These are phyloP conservation scores for Fusarium sp. DNA, from an alignment of 2,329 filamentous ascomycete species.

Conservation along the genomic window DNA sequence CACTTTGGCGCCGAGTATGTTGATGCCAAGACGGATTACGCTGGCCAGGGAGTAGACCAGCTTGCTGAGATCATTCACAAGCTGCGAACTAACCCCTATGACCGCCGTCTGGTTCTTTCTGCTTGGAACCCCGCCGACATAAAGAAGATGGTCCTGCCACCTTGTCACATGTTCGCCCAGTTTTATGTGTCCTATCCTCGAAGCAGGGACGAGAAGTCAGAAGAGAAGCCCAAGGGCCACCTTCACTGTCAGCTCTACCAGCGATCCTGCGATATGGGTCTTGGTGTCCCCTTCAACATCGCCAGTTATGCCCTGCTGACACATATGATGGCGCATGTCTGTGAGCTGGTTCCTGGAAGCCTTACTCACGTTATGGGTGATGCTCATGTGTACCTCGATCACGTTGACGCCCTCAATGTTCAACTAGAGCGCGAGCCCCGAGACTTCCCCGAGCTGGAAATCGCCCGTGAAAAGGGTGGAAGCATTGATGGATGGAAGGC, in stretches of 20 bases:
- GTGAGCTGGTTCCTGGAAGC: slow-evolving; percentile 84
- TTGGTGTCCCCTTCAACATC: slow-evolving; percentile 98
- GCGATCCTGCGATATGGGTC: slow-evolving; percentile 94
- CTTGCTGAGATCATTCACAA: slow-evolving; percentile 90
- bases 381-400: slow-evolving; percentile 95
- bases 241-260: slow-evolving; percentile 94
- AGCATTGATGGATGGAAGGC: slow-evolving; percentile 90
- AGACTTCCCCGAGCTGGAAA: slow-evolving; percentile 82
- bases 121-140: slow-evolving; percentile 95
- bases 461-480: slow-evolving; percentile 73
- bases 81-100: slow-evolving; percentile 83
- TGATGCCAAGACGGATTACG: slow-evolving; percentile 83
- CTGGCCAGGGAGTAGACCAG: slow-evolving; percentile 91
- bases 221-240: slow-evolving; percentile 68
- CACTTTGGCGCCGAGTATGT: slow-evolving; percentile 95
- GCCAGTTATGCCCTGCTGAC: slow-evolving; percentile 93
- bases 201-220: slow-evolving; percentile 41
- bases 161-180: slow-evolving; percentile 97
- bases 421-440: slow-evolving; percentile 85
- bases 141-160: slow-evolving; percentile 88
- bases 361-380: slow-evolving; percentile 98
- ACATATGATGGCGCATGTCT: slow-evolving; percentile 92
- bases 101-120: slow-evolving; percentile 87
- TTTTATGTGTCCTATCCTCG: slow-evolving; percentile 87
- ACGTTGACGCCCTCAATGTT: slow-evolving; percentile 84